Evolutionary conservation across 2,329 filamentous ascomycete genomes (phyloP), one percentile per base, ranked within the genome.

Genomic region (Colletotrichum brevisporum): DNA sequence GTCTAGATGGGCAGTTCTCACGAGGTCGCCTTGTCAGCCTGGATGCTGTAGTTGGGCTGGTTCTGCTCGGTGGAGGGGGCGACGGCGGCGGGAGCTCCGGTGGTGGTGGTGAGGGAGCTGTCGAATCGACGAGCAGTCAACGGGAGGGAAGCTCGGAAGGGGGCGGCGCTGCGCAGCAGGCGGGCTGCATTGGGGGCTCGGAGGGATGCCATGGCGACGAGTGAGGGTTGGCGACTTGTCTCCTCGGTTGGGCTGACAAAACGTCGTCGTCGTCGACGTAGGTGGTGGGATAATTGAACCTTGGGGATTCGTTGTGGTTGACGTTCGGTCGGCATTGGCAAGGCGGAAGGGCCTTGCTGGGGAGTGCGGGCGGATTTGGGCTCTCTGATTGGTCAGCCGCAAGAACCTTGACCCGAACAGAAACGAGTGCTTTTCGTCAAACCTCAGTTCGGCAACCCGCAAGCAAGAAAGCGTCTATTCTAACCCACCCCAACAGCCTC

Each of bases 1-100:
- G 21, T 24, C 18, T 24, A 10, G 16, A 21, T 50, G 4, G 4
- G 4, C 13, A 21, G 12, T 41, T 41, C 81, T 74, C 88, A 98
- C 95, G 95, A 98, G 73, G 94, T 97, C 72, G 93, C 93, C 83
- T 94, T 95, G 82, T 98, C 95, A 75, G 93, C 87, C 58, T 90
- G 90, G 51, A 91, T 92, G 73, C 88, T 87, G 80, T 97, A 98
- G 79, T 97, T 92, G 70, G 94, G 94, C 75, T 92, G 87, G 79
- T 96, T 93, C 73, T 84, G 85, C 73, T 74, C 74, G 67, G 78
- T 81, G 71, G 76, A 78, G 72, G 76, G 78, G 71, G 80, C 78
- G 62, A 79, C 78, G 72, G 76, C 79, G 24, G 64, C 41, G 26
- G 63, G 57, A 36, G 53, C 57, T 26, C 39, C 47, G 68, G 79